Percentiles rank a stretch among this genome's conserved stretches.
Evolutionary conservation across 257 asterid genomes (phyloP).

Genomic region (Fraxinus pennsylvanica): DNA sequence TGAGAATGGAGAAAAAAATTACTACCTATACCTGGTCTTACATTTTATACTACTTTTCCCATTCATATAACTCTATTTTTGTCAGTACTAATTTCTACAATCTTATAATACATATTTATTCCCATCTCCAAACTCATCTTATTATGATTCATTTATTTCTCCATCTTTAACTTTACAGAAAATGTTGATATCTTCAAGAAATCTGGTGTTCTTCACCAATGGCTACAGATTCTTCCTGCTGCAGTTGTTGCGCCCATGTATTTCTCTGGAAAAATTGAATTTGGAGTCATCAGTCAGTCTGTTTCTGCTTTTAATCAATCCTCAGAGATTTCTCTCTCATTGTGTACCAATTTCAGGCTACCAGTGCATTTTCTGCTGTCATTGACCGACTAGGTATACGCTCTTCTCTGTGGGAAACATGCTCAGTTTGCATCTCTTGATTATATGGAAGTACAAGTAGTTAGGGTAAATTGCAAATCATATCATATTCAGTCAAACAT

Average conservation of each 20-base stretch:
- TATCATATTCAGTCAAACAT: background rate
- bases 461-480: slow-evolving; percentile 3
- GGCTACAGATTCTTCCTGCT: slow-evolving; percentile 92
- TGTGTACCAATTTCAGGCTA: slow-evolving; percentile 84
- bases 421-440: background rate
- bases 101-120: background rate
- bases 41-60: slow-evolving; percentile 13
- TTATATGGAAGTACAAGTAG: slow-evolving; percentile 17
- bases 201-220: slow-evolving; percentile 89
- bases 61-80: background rate
- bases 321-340: slow-evolving; percentile 88
- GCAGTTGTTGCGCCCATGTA: slow-evolving; percentile 98
- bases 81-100: slow-evolving; percentile 10
- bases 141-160: slow-evolving; percentile 15
- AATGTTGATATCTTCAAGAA: slow-evolving; percentile 86
- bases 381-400: slow-evolving; percentile 75
- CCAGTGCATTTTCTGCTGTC: slow-evolving; percentile 95
- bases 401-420: slow-evolving; percentile 22
- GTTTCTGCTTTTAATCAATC: slow-evolving; percentile 85
- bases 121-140: slow-evolving; percentile 10
- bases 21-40: slow-evolving; percentile 11
- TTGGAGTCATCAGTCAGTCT: slow-evolving; percentile 93
- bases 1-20: slow-evolving; percentile 8
- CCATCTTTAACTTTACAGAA: slow-evolving; percentile 55
- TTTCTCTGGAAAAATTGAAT: slow-evolving; percentile 92